Evolutionary conservation across 768 basidiomycete species (phyloP), one percentile per base, ranked within the genome.

Genomic region (Chalciporus pseudorubinellus): DNA sequence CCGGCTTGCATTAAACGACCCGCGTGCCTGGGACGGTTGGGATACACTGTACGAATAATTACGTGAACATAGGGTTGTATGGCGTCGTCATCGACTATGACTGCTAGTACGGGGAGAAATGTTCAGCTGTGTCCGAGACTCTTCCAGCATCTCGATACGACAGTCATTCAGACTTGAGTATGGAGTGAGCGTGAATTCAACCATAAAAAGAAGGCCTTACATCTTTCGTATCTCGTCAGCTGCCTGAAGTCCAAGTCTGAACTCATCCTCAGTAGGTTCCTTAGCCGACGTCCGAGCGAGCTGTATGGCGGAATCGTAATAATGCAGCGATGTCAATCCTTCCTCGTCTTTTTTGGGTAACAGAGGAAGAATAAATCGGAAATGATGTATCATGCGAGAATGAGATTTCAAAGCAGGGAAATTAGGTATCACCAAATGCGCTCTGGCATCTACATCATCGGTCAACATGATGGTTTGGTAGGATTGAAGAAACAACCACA

Each of bases 261-360:
- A 91, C 67, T 91, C 89, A 31, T 72, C 74, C 63, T 87, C 85
- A 0, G 78, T 80, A 36, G 84, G 79, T 59, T 87, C 86, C 39
- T 71, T 68, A 4, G 73, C 71, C 2, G 80, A 77, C 45, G 84
- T 81, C 18, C 87, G 77, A 21, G 82, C 87, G 11, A 87, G 73
- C 63, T 91, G 88, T 44, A 91, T 77, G 1, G 81, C 85, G 43
- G 86, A 82, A 60, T 91, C 89, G 60, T 87, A 91, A 59, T 85
- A 85, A 65, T 89, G 85, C 49, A 91, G 65, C 0, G 81, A 74
- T 13, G 87, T 80, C 42, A 87, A 67, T n/a, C 83, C 83, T 40
- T 83, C 78, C 24, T 82, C 81, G 53, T 87, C 82, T 50, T 66
- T 70, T 50, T 66, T 70, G 67, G 74, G 50, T 74, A 82, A 50